Evolutionary conservation across 805 yeast genomes (phyloP).

Genomic region (Priceomyces castillae): DNA sequence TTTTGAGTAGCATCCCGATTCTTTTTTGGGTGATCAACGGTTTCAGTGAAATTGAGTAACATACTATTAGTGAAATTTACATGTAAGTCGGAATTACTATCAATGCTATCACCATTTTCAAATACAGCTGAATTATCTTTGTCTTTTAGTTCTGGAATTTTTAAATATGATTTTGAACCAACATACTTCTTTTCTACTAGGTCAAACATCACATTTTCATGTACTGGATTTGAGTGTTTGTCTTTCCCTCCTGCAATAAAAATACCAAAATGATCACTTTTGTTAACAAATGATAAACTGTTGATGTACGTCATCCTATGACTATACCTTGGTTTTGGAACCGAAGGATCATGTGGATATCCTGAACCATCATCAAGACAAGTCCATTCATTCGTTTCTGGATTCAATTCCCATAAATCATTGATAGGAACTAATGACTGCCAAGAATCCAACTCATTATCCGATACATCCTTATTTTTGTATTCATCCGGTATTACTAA

Average conservation of each 20-base stretch:
- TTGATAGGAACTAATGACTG: constrained; percentile 47
- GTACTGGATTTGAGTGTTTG: constrained; percentile 27
- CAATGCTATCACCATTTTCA: constrained; percentile 10
- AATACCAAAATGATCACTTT: constrained; percentile 45
- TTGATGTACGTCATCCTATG: constrained; percentile 48
- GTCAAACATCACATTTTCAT: constrained; percentile 43
- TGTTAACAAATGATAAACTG: constrained; percentile 34
- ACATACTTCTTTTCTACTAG: constrained; percentile 38
- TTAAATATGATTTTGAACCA: constrained; percentile 14
- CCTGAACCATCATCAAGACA: constrained; percentile 43
- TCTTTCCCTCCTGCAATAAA: constrained; percentile 55
- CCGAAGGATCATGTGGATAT: constrained; percentile 15
- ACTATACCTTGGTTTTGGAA: constrained; percentile 46
- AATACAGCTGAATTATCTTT: constrained; percentile 6
- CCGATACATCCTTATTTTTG: constrained; percentile 14
- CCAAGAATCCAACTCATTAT: background rate
- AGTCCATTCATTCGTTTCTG: constrained; percentile 52
- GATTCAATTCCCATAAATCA: constrained; percentile 69
- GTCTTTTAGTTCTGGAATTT: constrained; percentile 6
- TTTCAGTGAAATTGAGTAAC: constrained; percentile 25
- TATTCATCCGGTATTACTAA: constrained; percentile 32
- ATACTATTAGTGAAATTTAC: constrained; percentile 34
- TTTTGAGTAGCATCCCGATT: background rate
- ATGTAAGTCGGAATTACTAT: constrained; percentile 19
- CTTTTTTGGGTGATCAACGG: constrained; percentile 3